Base-by-base conservation (phyloP, 2,329 filamentous ascomycete species). In the Alternaria solani region DNA sequence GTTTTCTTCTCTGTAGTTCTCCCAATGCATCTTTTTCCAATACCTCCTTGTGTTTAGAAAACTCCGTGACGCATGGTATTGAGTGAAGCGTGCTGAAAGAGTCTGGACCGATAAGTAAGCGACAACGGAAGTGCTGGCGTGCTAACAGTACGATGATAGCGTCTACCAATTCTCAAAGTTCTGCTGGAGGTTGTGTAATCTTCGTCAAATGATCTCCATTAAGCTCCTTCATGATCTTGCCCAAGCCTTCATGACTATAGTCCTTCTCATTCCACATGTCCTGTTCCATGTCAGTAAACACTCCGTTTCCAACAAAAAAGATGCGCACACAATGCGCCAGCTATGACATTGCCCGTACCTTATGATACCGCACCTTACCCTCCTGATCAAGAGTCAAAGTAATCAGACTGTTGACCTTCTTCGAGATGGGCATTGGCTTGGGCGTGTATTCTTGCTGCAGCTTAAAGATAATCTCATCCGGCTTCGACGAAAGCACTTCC, bases 181-280 rank as follows among this genome's bases (percentile, higher is more conserved):
- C 58, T 18, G 62, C 67, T 7, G 79, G 79, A 16, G 79, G 80
- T 59, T 73, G 69, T 46, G 80, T 81, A 38, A 81, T 78, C 60
- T 78, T 79, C 1, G 80, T 82, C 67, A 82, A 73, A 66, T 82
- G 70, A 60, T 82, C 79, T 8, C 83, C 83, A 70, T 85, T 85
- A 59, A 85, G 56, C 56, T 78, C 81, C 74, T 85, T 85, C 67
- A 84, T 76, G 16, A 82, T 57, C 68, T 81, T 83, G 3, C 84
- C 84, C 1, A 86, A 32, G 0, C 85, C 85, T 57, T 86, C 81
- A 58, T 87, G 85, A 9, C 78, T 82, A 62, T 87, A 87, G 61
- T 87, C 85, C 71, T 87, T 85, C 51, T 87, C 83, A 51, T 87
- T 87, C 18, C 84, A 85, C 76, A 87, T 85, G 60, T 88, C 85